phyloP scores from a whole-genome alignment of 176 grass and related monocot genomes.

The Oryza rufipogon region DNA sequence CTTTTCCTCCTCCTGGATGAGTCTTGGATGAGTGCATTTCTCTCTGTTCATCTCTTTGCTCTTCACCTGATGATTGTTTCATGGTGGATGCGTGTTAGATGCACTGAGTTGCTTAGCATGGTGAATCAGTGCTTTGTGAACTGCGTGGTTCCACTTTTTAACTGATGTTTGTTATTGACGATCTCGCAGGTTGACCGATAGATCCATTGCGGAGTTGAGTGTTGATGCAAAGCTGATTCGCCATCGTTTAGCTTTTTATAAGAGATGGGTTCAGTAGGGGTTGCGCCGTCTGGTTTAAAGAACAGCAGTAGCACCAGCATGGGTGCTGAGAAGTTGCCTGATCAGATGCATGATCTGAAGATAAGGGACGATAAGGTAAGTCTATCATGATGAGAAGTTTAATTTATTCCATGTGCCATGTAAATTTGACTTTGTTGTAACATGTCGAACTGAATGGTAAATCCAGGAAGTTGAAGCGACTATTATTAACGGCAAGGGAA shows the following conservation, averaged over 20 bases:
- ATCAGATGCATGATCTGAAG: conserved; percentile 74
- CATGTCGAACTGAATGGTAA: conserved; percentile 24
- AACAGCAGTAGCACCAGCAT: conserved; percentile 45
- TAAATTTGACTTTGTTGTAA: not conserved
- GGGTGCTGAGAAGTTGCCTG: conserved; percentile 56
- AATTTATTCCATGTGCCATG: not conserved
- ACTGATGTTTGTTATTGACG: not conserved
- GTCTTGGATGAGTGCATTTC: not conserved
- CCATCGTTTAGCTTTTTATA: conserved; percentile 8
- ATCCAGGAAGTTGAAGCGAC: conserved; percentile 76
- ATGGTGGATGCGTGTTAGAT: not conserved
- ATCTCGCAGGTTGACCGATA: conserved; percentile 13
- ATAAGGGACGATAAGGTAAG: conserved; percentile 77
- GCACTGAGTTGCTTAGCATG: not conserved
- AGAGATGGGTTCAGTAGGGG: conserved; percentile 59
- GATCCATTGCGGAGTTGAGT: not conserved
- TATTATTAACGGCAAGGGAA: conserved; percentile 75
- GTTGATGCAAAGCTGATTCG: conserved; percentile 43
- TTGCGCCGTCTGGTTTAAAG: conserved; percentile 53
- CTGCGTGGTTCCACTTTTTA: not conserved
- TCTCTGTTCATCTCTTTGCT: not conserved
- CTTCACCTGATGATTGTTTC: not conserved
- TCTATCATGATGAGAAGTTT: not conserved
- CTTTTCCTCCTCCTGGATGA: not conserved
- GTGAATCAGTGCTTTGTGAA: not conserved